A percentile compares a stretch with the other conserved stretches of the same genome.
These are phyloP conservation scores for Penicillium sp. DNA, from an alignment of 2,329 filamentous ascomycete genomes.

Conservation along the genomic window DNA sequence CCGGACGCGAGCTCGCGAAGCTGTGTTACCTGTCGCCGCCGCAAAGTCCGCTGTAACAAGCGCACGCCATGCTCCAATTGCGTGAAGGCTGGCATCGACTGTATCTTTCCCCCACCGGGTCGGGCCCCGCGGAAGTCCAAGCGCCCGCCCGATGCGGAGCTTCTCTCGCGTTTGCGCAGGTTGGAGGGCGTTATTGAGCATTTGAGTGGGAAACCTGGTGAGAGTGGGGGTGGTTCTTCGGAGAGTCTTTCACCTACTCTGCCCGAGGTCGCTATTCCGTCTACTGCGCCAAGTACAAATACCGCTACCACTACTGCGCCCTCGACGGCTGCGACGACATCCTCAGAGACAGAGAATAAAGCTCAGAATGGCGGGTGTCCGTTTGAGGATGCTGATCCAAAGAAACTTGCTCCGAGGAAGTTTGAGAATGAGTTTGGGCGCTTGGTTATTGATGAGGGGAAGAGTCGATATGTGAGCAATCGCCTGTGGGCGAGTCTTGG, in stretches of 20 bases:
- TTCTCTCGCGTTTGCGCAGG: constrained; percentile 61
- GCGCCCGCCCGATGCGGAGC: constrained; percentile 63
- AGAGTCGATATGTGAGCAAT: constrained; percentile 65
- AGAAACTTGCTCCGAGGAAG: constrained; percentile 21
- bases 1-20: constrained; percentile 43
- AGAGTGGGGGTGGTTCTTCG: constrained; percentile 14
- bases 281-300: constrained; percentile 7
- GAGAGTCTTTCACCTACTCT: constrained; percentile 14
- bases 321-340: not conserved
- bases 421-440: constrained; percentile 55
- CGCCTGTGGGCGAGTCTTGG: constrained; percentile 65
- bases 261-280: constrained; percentile 12
- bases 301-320: too few species aligned
- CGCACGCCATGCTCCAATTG: constrained; percentile 54
- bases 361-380: constrained; percentile 14
- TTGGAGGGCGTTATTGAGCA: constrained; percentile 66
- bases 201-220: constrained; percentile 53
- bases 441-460: constrained; percentile 63
- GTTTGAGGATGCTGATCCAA: constrained; percentile 29
- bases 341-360: not conserved
- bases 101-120: constrained; percentile 65
- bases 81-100: constrained; percentile 58
- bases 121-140: constrained; percentile 63
- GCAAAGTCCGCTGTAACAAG: constrained; percentile 56
- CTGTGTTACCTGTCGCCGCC: constrained; percentile 52